phyloP scores from a whole-genome alignment of 176 grass and related monocot species.

The Triticum timopheevii region DNA sequence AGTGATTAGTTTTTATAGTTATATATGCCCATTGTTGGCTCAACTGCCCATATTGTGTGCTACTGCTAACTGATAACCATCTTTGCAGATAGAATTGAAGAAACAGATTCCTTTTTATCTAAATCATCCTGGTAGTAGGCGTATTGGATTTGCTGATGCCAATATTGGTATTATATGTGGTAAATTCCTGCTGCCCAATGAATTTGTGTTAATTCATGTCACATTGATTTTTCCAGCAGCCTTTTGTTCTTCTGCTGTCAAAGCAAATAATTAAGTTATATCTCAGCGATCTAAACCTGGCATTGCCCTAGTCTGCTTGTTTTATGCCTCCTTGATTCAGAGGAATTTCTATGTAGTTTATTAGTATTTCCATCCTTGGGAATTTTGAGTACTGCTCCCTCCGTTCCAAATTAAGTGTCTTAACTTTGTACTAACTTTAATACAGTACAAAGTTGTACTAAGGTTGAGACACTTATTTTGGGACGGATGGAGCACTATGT shows the following conservation, averaged over 20 bases:
- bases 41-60: not conserved
- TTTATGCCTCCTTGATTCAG: not conserved
- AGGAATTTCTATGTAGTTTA: not conserved
- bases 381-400: not conserved
- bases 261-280: not conserved
- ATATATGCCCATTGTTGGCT: not conserved
- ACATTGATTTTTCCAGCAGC: not conserved
- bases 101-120: not conserved
- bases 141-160: not conserved
- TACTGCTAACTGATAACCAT: slow-evolving; percentile 1
- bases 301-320: not conserved
- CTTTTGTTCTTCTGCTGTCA: not conserved
- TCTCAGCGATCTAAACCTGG: not conserved
- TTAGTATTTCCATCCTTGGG: not conserved
- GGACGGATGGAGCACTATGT: not conserved
- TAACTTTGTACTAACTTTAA: too few relatives aligned
- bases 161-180: slow-evolving; percentile 3
- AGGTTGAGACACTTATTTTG: too few relatives aligned
- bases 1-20: not conserved
- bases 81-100: slow-evolving; percentile 1
- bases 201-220: not conserved
- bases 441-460: too few relatives aligned
- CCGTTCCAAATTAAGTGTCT: too few relatives aligned
- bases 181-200: not conserved
- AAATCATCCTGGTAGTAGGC: not conserved